Percentiles rank a stretch among this genome's conserved stretches.
These are phyloP conservation scores for Colletotrichum sublineola DNA, from an alignment of 2,329 filamentous ascomycete species.

Conservation along the genomic window DNA sequence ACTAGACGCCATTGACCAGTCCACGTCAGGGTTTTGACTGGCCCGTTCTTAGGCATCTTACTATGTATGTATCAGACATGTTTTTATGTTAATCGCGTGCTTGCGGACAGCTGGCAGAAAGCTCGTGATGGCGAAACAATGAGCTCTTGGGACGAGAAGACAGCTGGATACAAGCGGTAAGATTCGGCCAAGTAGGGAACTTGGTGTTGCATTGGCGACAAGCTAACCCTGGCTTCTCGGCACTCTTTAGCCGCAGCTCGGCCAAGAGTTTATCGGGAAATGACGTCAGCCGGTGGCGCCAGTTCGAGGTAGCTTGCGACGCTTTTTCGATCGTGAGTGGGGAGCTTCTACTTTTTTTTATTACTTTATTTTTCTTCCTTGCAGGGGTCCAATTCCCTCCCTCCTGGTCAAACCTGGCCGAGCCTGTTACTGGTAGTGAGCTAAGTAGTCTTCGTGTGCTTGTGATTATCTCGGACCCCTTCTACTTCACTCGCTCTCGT, in stretches of 20 bases:
- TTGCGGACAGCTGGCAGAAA: slow-evolving; percentile 22
- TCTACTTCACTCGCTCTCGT: not conserved
- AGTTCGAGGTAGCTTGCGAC: slow-evolving; percentile 36
- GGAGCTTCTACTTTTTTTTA: not conserved
- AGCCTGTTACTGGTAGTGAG: not conserved
- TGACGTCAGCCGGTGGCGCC: slow-evolving; percentile 35
- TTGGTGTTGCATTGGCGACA: slow-evolving; percentile 6
- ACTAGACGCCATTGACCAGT: not conserved
- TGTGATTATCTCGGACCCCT: slow-evolving; percentile 28
- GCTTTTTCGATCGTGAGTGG: slow-evolving; percentile 35
- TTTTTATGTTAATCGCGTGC: not conserved
- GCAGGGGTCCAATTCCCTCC: not conserved
- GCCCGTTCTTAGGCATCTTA: not conserved
- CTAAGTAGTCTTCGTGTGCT: not conserved
- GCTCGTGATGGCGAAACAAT: slow-evolving; percentile 39
- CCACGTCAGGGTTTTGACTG: slow-evolving; percentile 4
- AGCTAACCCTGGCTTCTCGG: slow-evolving; percentile 29
- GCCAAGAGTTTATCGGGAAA: slow-evolving; percentile 6
- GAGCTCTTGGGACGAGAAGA: slow-evolving; percentile 11
- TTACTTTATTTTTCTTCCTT: not conserved
- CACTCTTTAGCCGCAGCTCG: slow-evolving; percentile 33
- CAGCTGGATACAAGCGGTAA: slow-evolving; percentile 24
- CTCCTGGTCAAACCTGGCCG: not conserved
- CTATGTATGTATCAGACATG: too few relatives aligned
- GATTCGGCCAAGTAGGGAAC: slow-evolving; percentile 12